Evolutionary conservation across 73 alveolate genomes (phyloP).

Genomic region (Paramecium pentaurelia): DNA sequence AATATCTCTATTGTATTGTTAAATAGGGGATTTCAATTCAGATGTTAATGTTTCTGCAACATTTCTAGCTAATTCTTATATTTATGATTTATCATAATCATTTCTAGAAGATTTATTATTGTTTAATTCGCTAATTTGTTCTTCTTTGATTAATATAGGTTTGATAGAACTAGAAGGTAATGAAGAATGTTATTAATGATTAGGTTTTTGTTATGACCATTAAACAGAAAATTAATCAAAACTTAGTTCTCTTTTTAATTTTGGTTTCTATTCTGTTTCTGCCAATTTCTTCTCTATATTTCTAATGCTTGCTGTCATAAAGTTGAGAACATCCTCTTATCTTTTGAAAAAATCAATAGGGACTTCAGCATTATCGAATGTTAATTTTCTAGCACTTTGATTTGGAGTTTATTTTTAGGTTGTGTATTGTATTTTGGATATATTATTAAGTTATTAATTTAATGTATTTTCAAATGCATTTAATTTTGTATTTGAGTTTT

Average conservation of each 20-base stretch:
- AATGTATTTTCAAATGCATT: background rate
- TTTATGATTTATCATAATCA: background rate
- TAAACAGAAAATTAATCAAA: slow-evolving; percentile 1
- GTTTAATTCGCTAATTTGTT: background rate
- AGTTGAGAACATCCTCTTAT: background rate
- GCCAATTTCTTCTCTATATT: slow-evolving; percentile 3
- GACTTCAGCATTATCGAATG: background rate
- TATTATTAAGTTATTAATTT: background rate
- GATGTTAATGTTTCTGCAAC: background rate
- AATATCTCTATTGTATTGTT: background rate
- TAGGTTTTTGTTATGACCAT: background rate
- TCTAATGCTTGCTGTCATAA: background rate
- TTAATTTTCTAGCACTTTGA: background rate
- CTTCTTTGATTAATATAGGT: background rate
- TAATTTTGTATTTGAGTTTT: background rate
- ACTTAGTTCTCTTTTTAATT: slow-evolving; percentile 10
- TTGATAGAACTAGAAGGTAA: background rate
- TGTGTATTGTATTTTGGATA: background rate
- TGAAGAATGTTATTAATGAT: background rate
- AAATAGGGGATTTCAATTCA: background rate
- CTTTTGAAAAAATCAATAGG: background rate
- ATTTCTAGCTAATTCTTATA: background rate
- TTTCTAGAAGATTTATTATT: background rate
- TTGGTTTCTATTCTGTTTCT: background rate
- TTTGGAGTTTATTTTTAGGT: background rate